A percentile compares a stretch with the other conserved stretches of the same genome.
Conservation (phyloP, 2,329 filamentous ascomycete species). For the Cercospora citrullina region DNA sequence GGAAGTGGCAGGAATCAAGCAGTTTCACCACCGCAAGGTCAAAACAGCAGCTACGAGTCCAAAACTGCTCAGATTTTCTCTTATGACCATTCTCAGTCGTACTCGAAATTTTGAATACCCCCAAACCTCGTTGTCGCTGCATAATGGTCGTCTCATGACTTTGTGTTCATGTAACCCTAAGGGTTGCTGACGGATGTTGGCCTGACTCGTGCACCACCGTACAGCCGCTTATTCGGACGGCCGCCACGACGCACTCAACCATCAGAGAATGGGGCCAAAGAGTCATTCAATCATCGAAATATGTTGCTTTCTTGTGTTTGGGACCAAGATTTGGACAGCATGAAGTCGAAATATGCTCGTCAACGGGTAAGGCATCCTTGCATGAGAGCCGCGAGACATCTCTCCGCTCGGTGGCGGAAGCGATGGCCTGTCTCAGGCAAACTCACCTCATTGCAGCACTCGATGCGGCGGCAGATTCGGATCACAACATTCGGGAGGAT, state of each 20-base stretch:
- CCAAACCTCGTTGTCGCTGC: neutral
- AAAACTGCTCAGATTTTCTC: neutral
- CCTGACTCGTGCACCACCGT: neutral
- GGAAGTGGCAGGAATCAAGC: neutral
- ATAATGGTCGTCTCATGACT: neutral
- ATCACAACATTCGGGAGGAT: neutral
- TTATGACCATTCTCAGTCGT: neutral
- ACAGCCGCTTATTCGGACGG: neutral
- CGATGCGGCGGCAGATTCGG: neutral
- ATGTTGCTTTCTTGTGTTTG: neutral
- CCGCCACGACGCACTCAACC: neutral
- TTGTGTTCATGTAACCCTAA: neutral
- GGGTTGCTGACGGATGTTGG: neutral
- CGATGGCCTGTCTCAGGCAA: neutral
- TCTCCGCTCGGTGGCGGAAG: neutral
- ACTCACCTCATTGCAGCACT: neutral
- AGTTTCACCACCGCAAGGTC: neutral
- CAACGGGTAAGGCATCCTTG: conserved; percentile 2
- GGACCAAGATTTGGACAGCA: neutral
- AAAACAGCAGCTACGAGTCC: neutral
- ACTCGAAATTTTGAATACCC: neutral
- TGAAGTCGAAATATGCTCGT: conserved; percentile 4
- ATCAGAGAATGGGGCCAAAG: neutral
- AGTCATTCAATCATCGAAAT: neutral
- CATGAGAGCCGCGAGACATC: neutral